These are phyloP conservation scores for Xerocomus nothofagi DNA, from an alignment of 1,284 basidiomycete genomes.

Conservation along the genomic window DNA sequence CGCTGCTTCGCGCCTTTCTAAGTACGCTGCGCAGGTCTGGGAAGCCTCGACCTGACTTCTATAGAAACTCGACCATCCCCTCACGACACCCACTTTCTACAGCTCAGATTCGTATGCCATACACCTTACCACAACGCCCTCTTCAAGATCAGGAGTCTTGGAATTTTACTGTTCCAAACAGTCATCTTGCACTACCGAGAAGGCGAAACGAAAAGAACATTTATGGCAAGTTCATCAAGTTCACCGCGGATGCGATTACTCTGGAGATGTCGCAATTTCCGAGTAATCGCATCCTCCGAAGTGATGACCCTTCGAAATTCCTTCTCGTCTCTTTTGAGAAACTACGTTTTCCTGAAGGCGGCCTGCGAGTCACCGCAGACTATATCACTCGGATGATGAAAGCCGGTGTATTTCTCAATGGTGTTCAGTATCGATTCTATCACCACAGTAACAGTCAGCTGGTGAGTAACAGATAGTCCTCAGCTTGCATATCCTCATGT, in stretches of 20 bases:
- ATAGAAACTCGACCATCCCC: not conserved
- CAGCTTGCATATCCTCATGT: not conserved
- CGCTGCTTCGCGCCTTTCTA: conserved; percentile 13
- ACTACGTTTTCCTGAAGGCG: conserved; percentile 51
- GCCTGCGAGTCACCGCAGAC: conserved; percentile 47
- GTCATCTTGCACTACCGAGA: conserved; percentile 28
- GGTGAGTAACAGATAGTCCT: conserved; percentile 34
- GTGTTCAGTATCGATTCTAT: conserved; percentile 62
- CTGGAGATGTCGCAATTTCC: conserved; percentile 50
- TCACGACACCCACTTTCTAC: not conserved
- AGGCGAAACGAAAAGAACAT: conserved; percentile 26
- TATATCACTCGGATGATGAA: conserved; percentile 58
- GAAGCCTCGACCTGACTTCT: conserved; percentile 5
- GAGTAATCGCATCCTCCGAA: conserved; percentile 55
- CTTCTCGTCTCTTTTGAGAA: conserved; percentile 53
- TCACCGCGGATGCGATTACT: conserved; percentile 48
- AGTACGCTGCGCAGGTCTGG: conserved; percentile 8
- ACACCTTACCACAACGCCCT: conserved; percentile 44
- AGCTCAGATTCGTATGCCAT: conserved; percentile 12
- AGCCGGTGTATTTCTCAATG: conserved; percentile 55
- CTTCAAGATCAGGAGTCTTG: conserved; percentile 50
- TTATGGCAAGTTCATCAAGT: conserved; percentile 52
- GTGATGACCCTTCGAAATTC: conserved; percentile 56
- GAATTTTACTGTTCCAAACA: conserved; percentile 44
- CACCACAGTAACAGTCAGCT: conserved; percentile 69